phyloP scores from a whole-genome alignment of 148 eudicot species.

The Rhododendron mucronatum region DNA sequence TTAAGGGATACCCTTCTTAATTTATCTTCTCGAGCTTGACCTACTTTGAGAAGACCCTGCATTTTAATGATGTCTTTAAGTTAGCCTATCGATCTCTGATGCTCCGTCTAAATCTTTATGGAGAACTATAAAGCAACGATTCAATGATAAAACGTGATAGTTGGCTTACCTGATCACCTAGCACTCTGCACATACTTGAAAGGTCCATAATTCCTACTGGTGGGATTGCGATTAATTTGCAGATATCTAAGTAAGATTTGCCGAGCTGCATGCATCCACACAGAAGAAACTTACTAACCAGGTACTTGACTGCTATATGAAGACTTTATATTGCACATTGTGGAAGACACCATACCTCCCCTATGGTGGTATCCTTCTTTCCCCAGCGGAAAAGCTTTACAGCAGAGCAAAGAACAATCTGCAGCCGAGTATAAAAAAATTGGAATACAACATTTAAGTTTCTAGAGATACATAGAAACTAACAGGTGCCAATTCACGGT shows the following conservation, averaged over 20 bases:
- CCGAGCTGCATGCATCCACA: constrained; percentile 63
- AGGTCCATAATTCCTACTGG: constrained; percentile 75
- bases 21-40: constrained; percentile 64
- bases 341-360: constrained; percentile 56
- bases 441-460: neutral
- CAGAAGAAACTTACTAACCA: constrained; percentile 6
- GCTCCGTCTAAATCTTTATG: neutral
- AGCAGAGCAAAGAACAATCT: constrained; percentile 89
- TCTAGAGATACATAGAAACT: neutral
- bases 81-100: neutral
- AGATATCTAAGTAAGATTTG: constrained; percentile 60
- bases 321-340: neutral
- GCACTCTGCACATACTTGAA: constrained; percentile 84
- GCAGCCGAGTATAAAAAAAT: constrained; percentile 8
- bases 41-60: constrained; percentile 84
- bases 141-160: neutral
- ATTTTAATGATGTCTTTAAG: constrained; percentile 9
- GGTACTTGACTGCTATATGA: neutral
- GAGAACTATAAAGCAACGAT: neutral
- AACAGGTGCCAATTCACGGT: neutral
- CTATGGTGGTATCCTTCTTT: constrained; percentile 69
- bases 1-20: constrained; percentile 59
- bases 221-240: constrained; percentile 60
- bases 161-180: constrained; percentile 74
- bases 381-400: constrained; percentile 73